phyloP scores from a whole-genome alignment of 1,139 yeast species.

The Hyphopichia burtonii region DNA sequence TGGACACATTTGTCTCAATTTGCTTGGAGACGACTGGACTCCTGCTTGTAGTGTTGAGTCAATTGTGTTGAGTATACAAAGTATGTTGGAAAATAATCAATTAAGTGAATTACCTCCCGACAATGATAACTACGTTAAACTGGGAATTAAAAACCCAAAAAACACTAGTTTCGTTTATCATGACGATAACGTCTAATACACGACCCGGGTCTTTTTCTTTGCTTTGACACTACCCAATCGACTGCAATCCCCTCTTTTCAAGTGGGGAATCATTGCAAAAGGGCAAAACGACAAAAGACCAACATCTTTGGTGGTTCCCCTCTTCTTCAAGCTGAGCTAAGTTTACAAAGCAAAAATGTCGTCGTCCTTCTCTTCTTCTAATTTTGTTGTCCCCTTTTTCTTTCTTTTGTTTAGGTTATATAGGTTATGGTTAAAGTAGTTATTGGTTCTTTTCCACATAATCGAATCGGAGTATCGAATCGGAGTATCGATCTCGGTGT shows the following conservation, averaged over 20 bases:
- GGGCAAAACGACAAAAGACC: no score
- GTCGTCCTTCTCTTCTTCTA: no score
- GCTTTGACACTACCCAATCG: neutral
- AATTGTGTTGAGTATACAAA: conserved; percentile 59
- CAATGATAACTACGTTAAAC: conserved; percentile 44
- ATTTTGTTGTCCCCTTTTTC: no score
- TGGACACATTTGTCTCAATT: conserved; percentile 69
- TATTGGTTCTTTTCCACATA: no score
- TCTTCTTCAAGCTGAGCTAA: no score
- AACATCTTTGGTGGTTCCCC: no score
- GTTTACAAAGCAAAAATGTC: conserved; percentile 7
- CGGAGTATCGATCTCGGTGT: neutral
- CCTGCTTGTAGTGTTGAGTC: conserved; percentile 63
- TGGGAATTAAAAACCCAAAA: conserved; percentile 61
- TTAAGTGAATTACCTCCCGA: conserved; percentile 52
- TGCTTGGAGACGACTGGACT: conserved; percentile 69
- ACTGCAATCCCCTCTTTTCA: conserved; percentile 10
- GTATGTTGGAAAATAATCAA: conserved; percentile 57
- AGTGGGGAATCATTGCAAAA: no score
- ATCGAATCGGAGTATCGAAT: no score
- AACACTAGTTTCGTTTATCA: conserved; percentile 50
- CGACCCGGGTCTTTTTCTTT: neutral
- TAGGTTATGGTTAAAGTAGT: no score
- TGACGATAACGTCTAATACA: conserved; percentile 43
- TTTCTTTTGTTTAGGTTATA: no score